Evolutionary conservation across 768 basidiomycete species (phyloP), one percentile per base, ranked within the genome.

Genomic region (Suillus weaverae): DNA sequence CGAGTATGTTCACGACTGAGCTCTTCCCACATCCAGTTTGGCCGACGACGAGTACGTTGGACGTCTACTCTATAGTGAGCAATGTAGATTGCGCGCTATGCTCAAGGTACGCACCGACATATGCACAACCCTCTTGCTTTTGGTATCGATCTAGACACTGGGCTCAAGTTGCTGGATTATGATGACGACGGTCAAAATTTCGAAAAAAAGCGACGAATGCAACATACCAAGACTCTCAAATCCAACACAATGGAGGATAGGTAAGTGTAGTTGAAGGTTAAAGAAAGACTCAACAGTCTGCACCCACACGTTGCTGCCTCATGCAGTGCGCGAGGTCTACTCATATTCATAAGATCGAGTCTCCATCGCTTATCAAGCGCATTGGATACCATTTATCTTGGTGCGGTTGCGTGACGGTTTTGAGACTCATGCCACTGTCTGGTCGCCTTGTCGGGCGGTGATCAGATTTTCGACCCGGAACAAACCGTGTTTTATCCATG

Each of bases 11-110:
- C 62, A 77, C 54, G 62, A 75, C 62, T 0, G 74, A 77, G 51
- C 74, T 75, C 63, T 75, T 75, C 35, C 74, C 76, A 55, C 69
- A 65, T n/a, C 74, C 74, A 14, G 68, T 71, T 62, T 70, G 68
- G 46, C 74, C 74, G 41, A 77, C 70, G 13, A 75, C 32, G 26
- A 65, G 68, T 20, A 77, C 64, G n/a, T 70, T 70, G 39, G 30
- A 59, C 16, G 30, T 30, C 56, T 57, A 20, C 18, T 18, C 39
- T 26, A 18, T 11, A 0, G 26, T 57, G 56, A 57, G 26, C 26
- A 57, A 18, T 39, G 22, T 5, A 57, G 5, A 39, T 30, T 38
- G 8, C 10, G 11, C 41, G 11, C 5, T 11, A 13, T 11, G 57
- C 5, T 20, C 6, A 20, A 13, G 10, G 41, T 16, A 57, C 30